Base-by-base conservation (phyloP, 306 rosid species). In the Betula pendula region DNA sequence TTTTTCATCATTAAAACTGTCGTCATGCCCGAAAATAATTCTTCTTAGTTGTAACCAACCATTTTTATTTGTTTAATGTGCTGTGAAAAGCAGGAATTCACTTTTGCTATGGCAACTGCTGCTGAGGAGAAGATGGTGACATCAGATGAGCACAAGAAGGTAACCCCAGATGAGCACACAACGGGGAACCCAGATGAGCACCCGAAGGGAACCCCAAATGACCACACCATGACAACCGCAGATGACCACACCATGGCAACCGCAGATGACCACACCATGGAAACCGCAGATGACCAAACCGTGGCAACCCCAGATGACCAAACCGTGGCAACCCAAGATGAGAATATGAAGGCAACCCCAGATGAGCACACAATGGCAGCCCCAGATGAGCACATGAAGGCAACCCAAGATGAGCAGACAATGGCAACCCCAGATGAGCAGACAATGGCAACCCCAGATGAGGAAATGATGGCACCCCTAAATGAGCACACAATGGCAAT, bases 71-170 rank as follows among this genome's bases (percentile, higher is more conserved):
- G 14, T 40, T 63, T 19, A 79, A 45, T 31, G 40, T 81, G 77
- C 65, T 60, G 63, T 76, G 73, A 76, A 55, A 51, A 33, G 77
- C 85, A 74, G 95, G 77, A 49, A 70, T 80, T 75, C 62, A 77
- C 70, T 38, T 72, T 71, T 70, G 81, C 80, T 62, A 82, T 89
- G 91, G 75, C 82, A 4, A 63, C 86, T 5, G 83, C 84, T 17
- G 89, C 86, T 70, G 90, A 83, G 60, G 96, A 6, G 19, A 33
- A 38, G 22, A 35, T 35, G 45, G 25, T 20, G n/a, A n/a, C 29
- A 14, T 22, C 48, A 6, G 29, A 38, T 38, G 70, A 38, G 70
- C 48, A 66, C 10, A 60, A 27, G 40, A 60, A 1, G 63, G 33
- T 10, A 56, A 56, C 63, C 17, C 1, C 68, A 14, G 40, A 27